phyloP scores from a whole-genome alignment of 1,284 basidiomycete species.

The Fistulina hepatica region DNA sequence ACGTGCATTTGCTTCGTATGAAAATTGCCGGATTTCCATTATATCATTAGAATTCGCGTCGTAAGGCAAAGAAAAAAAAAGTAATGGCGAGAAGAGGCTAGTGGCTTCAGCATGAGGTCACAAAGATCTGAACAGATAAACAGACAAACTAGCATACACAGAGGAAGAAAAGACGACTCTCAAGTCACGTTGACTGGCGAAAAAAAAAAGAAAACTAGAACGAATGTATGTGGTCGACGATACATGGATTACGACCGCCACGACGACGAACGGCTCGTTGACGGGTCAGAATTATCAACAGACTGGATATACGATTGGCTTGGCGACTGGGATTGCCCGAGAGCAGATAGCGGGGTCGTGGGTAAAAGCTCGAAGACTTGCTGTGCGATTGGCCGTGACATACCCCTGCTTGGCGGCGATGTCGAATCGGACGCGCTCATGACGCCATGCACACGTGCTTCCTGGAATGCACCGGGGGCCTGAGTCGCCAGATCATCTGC shows the following conservation, averaged over 20 bases:
- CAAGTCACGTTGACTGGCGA: conserved; percentile 10
- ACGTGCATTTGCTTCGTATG: no score
- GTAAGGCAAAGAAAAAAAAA: no score
- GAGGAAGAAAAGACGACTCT: conserved; percentile 8
- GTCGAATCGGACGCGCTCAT: conserved; percentile 43
- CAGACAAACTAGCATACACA: no score
- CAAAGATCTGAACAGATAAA: no score
- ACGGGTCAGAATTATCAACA: conserved; percentile 35
- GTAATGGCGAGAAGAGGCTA: no score
- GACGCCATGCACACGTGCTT: conserved; percentile 50
- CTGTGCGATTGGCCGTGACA: conserved; percentile 34
- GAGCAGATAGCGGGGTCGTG: conserved; percentile 29
- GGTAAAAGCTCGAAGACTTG: conserved; percentile 58
- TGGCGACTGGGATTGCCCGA: conserved; percentile 8
- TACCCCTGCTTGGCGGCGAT: conserved; percentile 17
- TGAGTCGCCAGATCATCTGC: conserved; percentile 26
- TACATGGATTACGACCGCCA: conserved; percentile 14
- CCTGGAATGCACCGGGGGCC: conserved; percentile 27
- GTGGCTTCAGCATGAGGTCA: no score
- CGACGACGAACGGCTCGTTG: conserved; percentile 18
- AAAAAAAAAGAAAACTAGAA: conserved; percentile 5
- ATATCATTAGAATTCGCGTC: no score
- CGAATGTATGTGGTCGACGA: conserved; percentile 12
- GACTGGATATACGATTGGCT: conserved; percentile 7
- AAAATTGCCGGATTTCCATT: no score